Evolutionary conservation across 1,139 yeast genomes (phyloP), one percentile per base, ranked within the genome.

Genomic region (Lodderomyces pseudojiufengensis): DNA sequence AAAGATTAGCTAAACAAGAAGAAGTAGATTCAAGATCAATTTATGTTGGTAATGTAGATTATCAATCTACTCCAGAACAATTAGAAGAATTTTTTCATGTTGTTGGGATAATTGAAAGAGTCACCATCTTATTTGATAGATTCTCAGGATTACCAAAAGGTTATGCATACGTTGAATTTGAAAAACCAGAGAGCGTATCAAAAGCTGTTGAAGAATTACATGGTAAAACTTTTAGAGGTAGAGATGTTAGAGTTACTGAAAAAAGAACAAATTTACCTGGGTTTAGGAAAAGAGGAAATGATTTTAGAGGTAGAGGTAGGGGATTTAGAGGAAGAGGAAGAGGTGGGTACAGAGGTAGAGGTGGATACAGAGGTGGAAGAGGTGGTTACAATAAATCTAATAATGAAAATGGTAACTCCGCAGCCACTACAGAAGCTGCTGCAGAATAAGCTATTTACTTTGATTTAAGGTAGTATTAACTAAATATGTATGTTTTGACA

Each of bases 21-120:
- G 71, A 63, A 45, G 46, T 51, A 14, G 74, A 69, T 46, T 39
- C 50, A 15, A 50, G 72, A 16, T 68, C 73, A 4, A 51, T 69
- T 6, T 68, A 63, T 40, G 71, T 69, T 7, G 73, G 71, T 6
- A 69, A 68, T 46, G 71, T 69, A 11, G 70, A 67, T 43, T 69
- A 61, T 46, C 61, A 55, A 37, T 46, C 67, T 5, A 63, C 71
- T 2, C 73, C 73, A 0, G 69, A 61, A 36, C 71, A 64, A 47
- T 57, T 68, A 47, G 73, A 68, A 41, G 51, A 51, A 28, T 58
- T 63, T 32, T 68, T 68, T 54, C 54, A 51, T 37, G 45, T 35
- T 4, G 63, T 50, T 15, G 74, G 73, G 0, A 52, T 50, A 7
- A 59, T 67, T 43, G 65, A 62, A 42, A 46, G 71, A 36, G 59